phyloP scores from a whole-genome alignment of 768 basidiomycete species.

The Suillus subalutaceus region DNA sequence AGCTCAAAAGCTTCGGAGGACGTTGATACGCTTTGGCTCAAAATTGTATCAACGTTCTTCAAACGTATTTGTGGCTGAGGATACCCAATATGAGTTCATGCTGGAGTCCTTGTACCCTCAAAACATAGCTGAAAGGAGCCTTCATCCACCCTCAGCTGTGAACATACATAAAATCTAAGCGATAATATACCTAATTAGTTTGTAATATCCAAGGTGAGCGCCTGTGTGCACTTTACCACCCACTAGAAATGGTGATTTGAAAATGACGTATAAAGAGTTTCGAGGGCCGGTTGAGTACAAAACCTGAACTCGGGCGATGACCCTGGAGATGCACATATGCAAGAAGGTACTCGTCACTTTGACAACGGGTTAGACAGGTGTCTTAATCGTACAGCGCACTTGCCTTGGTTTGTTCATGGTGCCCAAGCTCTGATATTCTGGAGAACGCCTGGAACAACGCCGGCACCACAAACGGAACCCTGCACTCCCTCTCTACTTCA shows the following conservation, averaged over 20 bases:
- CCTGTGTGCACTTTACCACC: not conserved
- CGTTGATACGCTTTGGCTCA: not conserved
- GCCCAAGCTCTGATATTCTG: slow-evolving; percentile 44
- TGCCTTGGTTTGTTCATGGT: not conserved
- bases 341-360: not conserved
- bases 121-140: not conserved
- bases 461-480: slow-evolving; percentile 59
- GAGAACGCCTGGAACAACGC: slow-evolving; percentile 58
- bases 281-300: not conserved
- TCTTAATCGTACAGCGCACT: not conserved
- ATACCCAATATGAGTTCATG: not conserved
- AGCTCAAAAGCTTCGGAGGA: not conserved
- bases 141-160: not conserved
- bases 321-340: not conserved
- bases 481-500: slow-evolving; percentile 54
- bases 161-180: not conserved
- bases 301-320: not conserved
- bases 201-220: not conserved
- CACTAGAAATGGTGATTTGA: not conserved
- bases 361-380: not conserved
- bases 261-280: not conserved
- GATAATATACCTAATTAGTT: not conserved
- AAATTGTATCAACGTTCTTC: not conserved
- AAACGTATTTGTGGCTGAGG: not conserved
- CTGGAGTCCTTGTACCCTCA: not conserved